Evolutionary conservation across 768 basidiomycete genomes (phyloP).

Genomic region (Sporobolomyces roseus): DNA sequence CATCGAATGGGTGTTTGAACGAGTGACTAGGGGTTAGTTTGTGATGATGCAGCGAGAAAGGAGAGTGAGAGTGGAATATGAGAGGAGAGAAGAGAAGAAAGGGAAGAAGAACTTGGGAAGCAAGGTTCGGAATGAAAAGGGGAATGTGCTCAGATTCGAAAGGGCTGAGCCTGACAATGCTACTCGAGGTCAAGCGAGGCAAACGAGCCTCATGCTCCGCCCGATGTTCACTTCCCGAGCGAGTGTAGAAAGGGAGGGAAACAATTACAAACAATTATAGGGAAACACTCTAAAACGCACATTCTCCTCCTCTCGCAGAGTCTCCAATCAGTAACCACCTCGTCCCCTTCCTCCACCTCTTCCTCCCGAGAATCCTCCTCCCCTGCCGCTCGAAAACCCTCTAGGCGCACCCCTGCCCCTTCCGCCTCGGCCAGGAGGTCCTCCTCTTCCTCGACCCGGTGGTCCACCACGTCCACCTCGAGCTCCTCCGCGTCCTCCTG

Average conservation of each 20-base stretch:
- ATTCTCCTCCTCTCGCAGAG: too few species aligned
- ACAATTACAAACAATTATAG: neutral
- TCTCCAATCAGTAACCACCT: conserved; percentile 36
- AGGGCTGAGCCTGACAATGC: too few species aligned
- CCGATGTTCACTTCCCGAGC: too few species aligned
- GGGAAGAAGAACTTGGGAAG: neutral
- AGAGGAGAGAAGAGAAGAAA: neutral
- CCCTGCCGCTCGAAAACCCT: conserved; percentile 22
- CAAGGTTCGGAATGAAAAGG: neutral
- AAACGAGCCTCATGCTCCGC: too few species aligned
- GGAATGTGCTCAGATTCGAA: too few species aligned
- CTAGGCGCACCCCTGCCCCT: conserved; percentile 26
- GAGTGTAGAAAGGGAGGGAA: too few species aligned
- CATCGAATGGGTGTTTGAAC: too few species aligned
- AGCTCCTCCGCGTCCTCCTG: conserved; percentile 50
- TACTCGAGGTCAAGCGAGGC: too few species aligned
- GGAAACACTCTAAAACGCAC: neutral
- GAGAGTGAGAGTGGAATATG: conserved; percentile 1
- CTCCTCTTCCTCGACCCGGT: conserved; percentile 47
- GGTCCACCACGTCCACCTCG: conserved; percentile 50
- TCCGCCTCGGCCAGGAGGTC: conserved; percentile 42
- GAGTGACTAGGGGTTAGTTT: too few species aligned
- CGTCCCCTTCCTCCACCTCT: conserved; percentile 37
- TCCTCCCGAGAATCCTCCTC: conserved; percentile 38
- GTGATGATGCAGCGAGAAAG: neutral